Conservation (phyloP, 768 basidiomycete species). For the Suillus subaureus region DNA sequence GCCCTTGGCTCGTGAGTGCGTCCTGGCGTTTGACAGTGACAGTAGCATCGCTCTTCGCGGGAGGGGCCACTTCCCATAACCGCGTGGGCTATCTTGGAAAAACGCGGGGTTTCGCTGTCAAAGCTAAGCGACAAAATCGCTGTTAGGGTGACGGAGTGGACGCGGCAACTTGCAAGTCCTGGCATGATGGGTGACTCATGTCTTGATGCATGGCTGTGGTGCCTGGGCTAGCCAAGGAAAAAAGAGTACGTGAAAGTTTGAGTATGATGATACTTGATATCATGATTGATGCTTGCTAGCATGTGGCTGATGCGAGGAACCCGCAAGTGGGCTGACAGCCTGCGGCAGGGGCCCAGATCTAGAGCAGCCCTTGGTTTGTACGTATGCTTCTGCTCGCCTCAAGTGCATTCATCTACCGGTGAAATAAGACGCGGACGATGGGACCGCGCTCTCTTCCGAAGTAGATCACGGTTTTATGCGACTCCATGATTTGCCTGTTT, state of each 20-base stretch:
- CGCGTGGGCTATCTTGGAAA: not conserved
- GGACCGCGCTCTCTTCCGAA: no score
- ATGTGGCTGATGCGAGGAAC: not conserved
- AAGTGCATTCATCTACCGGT: no score
- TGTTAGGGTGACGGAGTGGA: not conserved
- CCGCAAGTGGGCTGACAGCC: not conserved
- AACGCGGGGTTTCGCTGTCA: slow-evolving; percentile 6
- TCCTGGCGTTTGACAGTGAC: not conserved
- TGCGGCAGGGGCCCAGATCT: not conserved
- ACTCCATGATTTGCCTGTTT: not conserved
- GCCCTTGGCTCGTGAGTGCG: not conserved
- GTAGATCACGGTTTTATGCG: not conserved
- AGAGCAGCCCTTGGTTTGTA: not conserved
- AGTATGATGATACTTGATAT: no score
- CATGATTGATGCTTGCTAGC: not conserved
- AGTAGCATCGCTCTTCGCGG: slow-evolving; percentile 4
- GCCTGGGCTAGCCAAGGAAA: no score
- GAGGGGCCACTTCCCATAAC: not conserved
- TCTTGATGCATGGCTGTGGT: no score
- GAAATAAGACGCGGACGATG: no score
- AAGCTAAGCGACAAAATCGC: not conserved
- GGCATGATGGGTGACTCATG: no score
- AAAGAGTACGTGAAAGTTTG: no score
- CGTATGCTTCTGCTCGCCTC: not conserved
- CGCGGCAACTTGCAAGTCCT: no score